phyloP scores from a whole-genome alignment of 2,329 filamentous ascomycete species.

The Allantophomopsis lycopodina region DNA sequence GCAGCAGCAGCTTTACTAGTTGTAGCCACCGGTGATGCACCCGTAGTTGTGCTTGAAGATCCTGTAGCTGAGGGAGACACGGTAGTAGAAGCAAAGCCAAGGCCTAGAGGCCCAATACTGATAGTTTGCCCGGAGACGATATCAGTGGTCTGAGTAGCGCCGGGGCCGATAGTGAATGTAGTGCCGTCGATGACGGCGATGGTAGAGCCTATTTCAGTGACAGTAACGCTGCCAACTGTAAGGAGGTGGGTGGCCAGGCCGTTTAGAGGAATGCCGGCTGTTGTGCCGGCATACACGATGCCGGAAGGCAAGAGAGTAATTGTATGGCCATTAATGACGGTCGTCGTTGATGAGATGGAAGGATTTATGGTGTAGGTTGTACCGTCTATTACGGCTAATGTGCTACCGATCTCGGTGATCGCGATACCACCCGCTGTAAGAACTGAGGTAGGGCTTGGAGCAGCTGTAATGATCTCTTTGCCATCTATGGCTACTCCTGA shows the following conservation, averaged over 20 bases:
- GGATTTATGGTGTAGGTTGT: constrained; percentile 6
- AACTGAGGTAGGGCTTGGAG: not conserved
- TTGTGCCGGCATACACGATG: constrained; percentile 8
- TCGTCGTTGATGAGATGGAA: constrained; percentile 5
- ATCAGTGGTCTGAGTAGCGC: constrained; percentile 26
- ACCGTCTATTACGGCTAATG: constrained; percentile 7
- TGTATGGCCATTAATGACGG: constrained; percentile 9
- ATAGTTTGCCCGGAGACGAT: constrained; percentile 24
- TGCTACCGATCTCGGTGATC: constrained; percentile 8
- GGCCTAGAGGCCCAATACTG: constrained; percentile 13
- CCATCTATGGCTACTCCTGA: constrained; percentile 21
- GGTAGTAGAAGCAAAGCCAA: constrained; percentile 14
- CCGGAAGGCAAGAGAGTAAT: constrained; percentile 12
- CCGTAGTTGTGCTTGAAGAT: constrained; percentile 1
- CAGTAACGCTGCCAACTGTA: constrained; percentile 11
- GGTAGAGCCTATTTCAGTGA: constrained; percentile 14
- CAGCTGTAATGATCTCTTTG: constrained; percentile 7
- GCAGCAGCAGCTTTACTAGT: constrained; percentile 1
- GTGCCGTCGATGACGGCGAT: constrained; percentile 31
- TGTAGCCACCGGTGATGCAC: constrained; percentile 2
- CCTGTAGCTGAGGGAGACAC: constrained; percentile 3
- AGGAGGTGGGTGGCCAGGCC: constrained; percentile 9
- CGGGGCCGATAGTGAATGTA: constrained; percentile 36
- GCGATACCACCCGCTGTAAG: constrained; percentile 21
- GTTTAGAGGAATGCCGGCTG: constrained; percentile 6